Conservation (phyloP, 768 basidiomycete species). For the Tricholoma flavovirens region DNA sequence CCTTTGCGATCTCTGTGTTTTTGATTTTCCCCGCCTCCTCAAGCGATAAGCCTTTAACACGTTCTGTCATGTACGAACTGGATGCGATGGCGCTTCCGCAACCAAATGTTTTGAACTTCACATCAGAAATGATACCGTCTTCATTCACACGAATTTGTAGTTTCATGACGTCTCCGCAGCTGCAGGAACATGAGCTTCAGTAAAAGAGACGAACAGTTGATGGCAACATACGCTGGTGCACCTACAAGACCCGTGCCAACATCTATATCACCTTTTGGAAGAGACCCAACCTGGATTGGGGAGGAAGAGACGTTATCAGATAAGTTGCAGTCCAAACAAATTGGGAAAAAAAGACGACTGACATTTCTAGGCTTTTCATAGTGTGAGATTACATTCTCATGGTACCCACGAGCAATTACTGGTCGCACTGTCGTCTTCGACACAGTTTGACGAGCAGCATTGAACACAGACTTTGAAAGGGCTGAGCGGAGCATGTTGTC, state of each 20-base stretch:
- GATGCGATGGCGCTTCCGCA: constrained; percentile 98
- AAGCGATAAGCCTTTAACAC: constrained; percentile 88
- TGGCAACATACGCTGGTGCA: constrained; percentile 77
- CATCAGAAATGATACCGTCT: constrained; percentile 91
- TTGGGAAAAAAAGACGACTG: constrained; percentile 34
- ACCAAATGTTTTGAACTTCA: constrained; percentile 99
- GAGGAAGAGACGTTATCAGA: constrained; percentile 48
- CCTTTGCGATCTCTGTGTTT: constrained; percentile 99
- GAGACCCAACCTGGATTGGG: constrained; percentile 77
- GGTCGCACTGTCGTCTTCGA: constrained; percentile 39
- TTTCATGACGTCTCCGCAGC: constrained; percentile 99
- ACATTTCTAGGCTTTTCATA: constrained; percentile 98
- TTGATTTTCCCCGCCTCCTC: constrained; percentile 96
- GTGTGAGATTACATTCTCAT: constrained; percentile 96
- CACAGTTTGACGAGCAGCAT: constrained; percentile 38
- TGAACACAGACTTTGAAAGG: constrained; percentile 44
- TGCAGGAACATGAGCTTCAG: constrained; percentile 28
- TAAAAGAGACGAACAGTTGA: constrained; percentile 11
- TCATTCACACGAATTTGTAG: constrained; percentile 97
- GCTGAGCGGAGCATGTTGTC: constrained; percentile 62
- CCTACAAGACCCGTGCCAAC: constrained; percentile 98
- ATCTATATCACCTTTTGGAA: constrained; percentile 85
- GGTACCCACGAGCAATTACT: constrained; percentile 68
- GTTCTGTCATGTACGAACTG: constrained; percentile 98
- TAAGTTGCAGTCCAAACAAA: constrained; percentile 36